These are phyloP conservation scores for Nakazawaea peltata DNA, from an alignment of 805 yeast species.

Conservation along the genomic window DNA sequence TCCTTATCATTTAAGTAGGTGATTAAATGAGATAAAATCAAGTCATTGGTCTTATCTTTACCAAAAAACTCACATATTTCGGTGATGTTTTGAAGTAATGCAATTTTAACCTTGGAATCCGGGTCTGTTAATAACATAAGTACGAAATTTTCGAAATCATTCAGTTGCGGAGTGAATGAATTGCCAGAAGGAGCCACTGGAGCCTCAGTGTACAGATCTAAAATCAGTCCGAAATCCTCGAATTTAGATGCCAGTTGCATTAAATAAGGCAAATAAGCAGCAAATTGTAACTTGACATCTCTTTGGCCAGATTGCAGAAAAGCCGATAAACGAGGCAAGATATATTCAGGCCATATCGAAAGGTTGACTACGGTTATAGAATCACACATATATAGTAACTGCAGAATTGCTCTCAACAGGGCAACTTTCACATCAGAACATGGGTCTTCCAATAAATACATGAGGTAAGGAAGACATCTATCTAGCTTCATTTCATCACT, in stretches of 20 bases:
- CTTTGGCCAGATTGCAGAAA: conserved; percentile 18
- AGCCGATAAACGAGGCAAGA: conserved; percentile 59
- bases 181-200: conserved; percentile 1
- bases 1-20: conserved; percentile 83
- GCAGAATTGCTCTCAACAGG: conserved; percentile 60
- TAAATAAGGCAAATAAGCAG: conserved; percentile 65
- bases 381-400: conserved; percentile 55
- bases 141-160: conserved; percentile 58
- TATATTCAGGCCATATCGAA: conserved; percentile 71
- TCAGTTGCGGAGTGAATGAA: too few species aligned
- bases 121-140: conserved; percentile 63
- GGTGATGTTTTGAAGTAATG: conserved; percentile 62
- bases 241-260: conserved; percentile 58
- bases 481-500: conserved; percentile 83
- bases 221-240: conserved; percentile 49
- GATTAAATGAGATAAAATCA: conserved; percentile 82
- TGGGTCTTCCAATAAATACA: conserved; percentile 63
- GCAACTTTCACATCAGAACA: conserved; percentile 57
- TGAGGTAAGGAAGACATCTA: conserved; percentile 73
- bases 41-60: conserved; percentile 79
- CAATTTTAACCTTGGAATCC: conserved; percentile 55
- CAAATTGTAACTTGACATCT: conserved; percentile 54
- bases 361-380: conserved; percentile 68
- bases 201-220: conserved; percentile 13
- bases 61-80: conserved; percentile 81